phyloP scores from a whole-genome alignment of 208 protist species.

The Tritrichomonas foetus region DNA sequence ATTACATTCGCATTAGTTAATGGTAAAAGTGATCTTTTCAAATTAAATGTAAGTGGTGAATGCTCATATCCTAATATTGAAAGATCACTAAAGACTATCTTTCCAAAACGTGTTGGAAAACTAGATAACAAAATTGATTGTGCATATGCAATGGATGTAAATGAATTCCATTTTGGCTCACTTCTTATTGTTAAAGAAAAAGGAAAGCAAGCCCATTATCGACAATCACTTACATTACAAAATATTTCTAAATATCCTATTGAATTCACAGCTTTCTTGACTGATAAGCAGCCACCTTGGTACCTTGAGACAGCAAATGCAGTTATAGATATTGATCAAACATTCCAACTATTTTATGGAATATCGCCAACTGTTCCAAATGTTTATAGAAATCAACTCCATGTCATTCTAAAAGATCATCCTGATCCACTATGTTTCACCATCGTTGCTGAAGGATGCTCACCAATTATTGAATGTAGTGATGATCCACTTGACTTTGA shows the following conservation, averaged over 20 bases:
- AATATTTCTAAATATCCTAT: background rate
- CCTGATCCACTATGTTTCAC: background rate
- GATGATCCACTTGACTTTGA: background rate
- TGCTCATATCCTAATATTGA: slow-evolving; percentile 4
- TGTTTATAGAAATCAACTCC: background rate
- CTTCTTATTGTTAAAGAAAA: background rate
- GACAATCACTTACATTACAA: background rate
- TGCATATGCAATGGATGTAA: background rate
- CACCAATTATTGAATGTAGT: background rate
- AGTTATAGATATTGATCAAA: background rate
- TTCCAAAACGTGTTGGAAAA: background rate
- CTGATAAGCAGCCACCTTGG: background rate
- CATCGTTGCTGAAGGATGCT: background rate
- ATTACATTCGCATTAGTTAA: background rate
- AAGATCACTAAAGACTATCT: background rate
- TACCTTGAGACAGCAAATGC: background rate
- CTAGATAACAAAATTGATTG: background rate
- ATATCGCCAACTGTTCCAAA: background rate
- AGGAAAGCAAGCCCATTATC: background rate
- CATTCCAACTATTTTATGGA: background rate
- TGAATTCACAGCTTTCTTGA: background rate
- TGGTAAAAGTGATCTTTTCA: background rate
- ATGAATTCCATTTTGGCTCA: slow-evolving; percentile 18
- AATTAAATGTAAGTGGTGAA: background rate
- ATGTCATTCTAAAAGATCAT: background rate